phyloP scores from a whole-genome alignment of 345 rosid genomes.

The Kernera saxatilis region DNA sequence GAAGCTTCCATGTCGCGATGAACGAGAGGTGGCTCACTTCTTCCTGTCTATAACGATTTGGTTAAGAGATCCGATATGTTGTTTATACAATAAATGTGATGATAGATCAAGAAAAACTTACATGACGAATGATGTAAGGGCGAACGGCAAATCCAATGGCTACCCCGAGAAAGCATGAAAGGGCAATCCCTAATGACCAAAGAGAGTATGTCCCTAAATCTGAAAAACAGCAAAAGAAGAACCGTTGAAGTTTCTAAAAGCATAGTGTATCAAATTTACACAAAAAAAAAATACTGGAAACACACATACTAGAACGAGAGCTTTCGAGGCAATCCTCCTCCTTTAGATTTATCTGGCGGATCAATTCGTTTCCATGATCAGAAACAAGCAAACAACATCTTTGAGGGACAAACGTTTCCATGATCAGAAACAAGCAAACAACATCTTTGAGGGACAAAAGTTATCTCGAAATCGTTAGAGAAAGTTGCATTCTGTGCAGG shows the following conservation, averaged over 20 bases:
- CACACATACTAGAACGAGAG: conserved; percentile 40
- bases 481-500: conserved; percentile 72
- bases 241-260: not conserved
- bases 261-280: not conserved
- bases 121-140: conserved; percentile 36
- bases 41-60: conserved; percentile 59
- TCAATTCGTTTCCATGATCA: conserved; percentile 50
- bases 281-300: not conserved
- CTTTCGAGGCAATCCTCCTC: conserved; percentile 51
- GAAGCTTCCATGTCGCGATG: conserved; percentile 65
- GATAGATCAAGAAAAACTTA: conserved; percentile 26
- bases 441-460: conserved; percentile 46
- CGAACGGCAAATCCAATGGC: conserved; percentile 25
- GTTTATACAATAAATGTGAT: not conserved
- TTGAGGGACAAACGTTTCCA: conserved; percentile 42
- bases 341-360: conserved; percentile 60
- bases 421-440: conserved; percentile 61
- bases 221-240: conserved; percentile 15
- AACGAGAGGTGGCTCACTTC: conserved; percentile 29
- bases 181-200: conserved; percentile 27
- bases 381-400: conserved; percentile 57
- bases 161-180: conserved; percentile 29
- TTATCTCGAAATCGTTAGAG: conserved; percentile 51
- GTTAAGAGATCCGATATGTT: conserved; percentile 29
- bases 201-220: conserved; percentile 26